These are phyloP conservation scores for Neckera pumila DNA, from an alignment of 225 moss, liverwort and hornwort species.

Conservation along the genomic window DNA sequence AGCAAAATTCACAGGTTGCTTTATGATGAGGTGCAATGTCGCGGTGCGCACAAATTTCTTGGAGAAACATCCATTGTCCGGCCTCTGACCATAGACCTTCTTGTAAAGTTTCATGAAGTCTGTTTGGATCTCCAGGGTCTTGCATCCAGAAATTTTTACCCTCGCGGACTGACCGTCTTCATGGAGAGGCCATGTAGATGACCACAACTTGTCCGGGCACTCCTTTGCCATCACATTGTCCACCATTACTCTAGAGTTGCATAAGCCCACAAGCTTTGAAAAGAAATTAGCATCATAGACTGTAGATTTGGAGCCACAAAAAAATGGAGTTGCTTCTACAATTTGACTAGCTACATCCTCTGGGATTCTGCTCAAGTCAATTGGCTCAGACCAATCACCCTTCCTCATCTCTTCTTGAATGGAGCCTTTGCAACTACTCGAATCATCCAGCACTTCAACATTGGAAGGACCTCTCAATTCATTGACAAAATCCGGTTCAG, in stretches of 20 bases:
- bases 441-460: background rate
- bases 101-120: too few species aligned
- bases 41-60: background rate
- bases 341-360: background rate
- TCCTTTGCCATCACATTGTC: background rate
- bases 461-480: background rate
- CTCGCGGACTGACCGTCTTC: background rate
- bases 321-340: background rate
- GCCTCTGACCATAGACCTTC: too few species aligned
- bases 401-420: background rate
- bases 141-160: background rate
- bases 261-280: background rate
- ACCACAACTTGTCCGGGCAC: background rate
- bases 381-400: background rate
- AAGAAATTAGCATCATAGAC: background rate
- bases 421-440: background rate
- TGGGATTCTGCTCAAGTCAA: background rate
- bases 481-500: background rate
- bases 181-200: background rate
- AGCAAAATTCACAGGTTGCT: too few species aligned
- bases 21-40: background rate
- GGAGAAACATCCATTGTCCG: too few species aligned
- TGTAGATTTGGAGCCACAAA: background rate
- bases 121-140: background rate
- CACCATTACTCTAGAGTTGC: background rate